Conservation (phyloP, 441 rosid genomes). For the Gossypium schwendimanii region DNA sequence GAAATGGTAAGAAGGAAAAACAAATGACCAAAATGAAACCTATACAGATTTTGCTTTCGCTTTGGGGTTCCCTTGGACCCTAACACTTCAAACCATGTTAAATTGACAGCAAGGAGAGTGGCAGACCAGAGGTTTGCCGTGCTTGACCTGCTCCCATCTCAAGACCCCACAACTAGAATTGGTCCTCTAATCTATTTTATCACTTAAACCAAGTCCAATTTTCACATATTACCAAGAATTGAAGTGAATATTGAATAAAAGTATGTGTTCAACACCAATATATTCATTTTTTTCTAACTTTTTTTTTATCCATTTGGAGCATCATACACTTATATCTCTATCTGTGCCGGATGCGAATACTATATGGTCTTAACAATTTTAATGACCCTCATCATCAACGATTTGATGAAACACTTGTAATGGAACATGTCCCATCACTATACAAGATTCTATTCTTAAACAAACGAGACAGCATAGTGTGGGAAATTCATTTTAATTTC, state of each 20-base stretch:
- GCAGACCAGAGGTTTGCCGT: neutral
- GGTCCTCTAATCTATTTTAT: neutral
- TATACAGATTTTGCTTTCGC: neutral
- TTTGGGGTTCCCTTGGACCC: slow-evolving; percentile 4
- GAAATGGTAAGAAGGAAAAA: neutral
- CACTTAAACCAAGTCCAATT: neutral
- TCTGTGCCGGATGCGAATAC: neutral
- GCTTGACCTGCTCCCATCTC: slow-evolving; percentile 3
- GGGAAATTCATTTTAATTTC: neutral
- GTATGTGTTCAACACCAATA: neutral
- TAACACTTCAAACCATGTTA: neutral
- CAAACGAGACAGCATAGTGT: neutral
- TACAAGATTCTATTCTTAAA: neutral
- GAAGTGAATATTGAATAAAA: neutral
- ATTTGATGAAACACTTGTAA: neutral
- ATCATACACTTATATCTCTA: neutral
- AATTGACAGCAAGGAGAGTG: neutral
- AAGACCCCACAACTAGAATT: neutral
- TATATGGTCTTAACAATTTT: neutral
- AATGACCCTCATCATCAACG: neutral
- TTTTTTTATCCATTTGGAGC: neutral
- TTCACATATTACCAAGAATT: neutral
- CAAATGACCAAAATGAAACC: neutral
- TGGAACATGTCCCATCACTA: too few species aligned
- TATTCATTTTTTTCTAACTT: neutral